A percentile compares a stretch with the other conserved stretches of the same genome.
Evolutionary conservation across 1,139 yeast species (phyloP).

Genomic region (Geotrichum siamense): DNA sequence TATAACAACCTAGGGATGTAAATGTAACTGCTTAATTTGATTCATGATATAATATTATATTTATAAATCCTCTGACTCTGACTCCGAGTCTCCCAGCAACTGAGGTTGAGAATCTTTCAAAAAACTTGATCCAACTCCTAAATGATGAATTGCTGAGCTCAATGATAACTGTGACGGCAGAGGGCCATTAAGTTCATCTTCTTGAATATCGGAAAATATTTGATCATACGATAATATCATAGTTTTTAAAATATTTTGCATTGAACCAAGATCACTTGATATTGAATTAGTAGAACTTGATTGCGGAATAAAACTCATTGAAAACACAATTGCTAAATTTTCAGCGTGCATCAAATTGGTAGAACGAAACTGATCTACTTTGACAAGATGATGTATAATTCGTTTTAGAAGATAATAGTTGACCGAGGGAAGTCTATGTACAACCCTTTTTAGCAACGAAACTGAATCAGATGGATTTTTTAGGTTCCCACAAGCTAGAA

Average conservation of each 20-base stretch:
- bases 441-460: slow-evolving; percentile 40
- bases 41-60: too few species aligned
- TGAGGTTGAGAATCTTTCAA: neutral
- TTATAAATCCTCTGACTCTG: slow-evolving; percentile 2
- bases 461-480: slow-evolving; percentile 30
- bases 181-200: slow-evolving; percentile 11
- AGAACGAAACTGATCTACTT: slow-evolving; percentile 50
- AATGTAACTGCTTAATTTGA: too few species aligned
- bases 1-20: too few species aligned
- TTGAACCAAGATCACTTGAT: slow-evolving; percentile 31
- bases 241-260: slow-evolving; percentile 35
- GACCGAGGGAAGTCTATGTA: slow-evolving; percentile 50
- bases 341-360: slow-evolving; percentile 71
- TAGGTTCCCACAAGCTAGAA: slow-evolving; percentile 33
- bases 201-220: slow-evolving; percentile 25
- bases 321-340: slow-evolving; percentile 70
- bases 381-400: slow-evolving; percentile 59
- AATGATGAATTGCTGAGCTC: slow-evolving; percentile 4
- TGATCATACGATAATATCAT: slow-evolving; percentile 30
- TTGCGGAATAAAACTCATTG: slow-evolving; percentile 48
- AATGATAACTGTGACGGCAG: slow-evolving; percentile 12
- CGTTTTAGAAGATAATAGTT: slow-evolving; percentile 64
- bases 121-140: slow-evolving; percentile 7
- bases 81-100: neutral
- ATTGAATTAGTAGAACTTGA: slow-evolving; percentile 22